Base-by-base conservation (phyloP, 108 stramenopile species). In the Ochromonas danica region DNA sequence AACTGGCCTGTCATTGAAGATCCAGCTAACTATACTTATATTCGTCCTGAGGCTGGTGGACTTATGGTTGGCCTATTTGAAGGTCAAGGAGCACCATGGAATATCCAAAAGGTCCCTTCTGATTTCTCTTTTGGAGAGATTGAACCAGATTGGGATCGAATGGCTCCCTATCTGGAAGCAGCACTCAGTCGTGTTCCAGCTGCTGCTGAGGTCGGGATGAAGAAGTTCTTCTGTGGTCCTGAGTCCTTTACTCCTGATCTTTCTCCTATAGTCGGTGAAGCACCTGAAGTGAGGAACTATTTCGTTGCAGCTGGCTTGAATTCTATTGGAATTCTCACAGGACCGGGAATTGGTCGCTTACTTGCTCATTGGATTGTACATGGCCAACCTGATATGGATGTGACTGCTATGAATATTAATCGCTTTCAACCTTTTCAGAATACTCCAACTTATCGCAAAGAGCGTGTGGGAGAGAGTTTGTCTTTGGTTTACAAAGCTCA, bases 1-100 rank as follows among this genome's bases (percentile, higher is more conserved):
- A 71, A 77, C 0, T 93, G 92, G 92, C 92, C 92, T 2, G 91
- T 93, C 1, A 72, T 93, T 1, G 92, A 93, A 81, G 92, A 93
- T 79, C 85, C 89, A 1, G 77, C 80, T 0, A 77, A 71, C 1
- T 90, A 87, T 75, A 82, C 89, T 1, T 93, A 93, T 81, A 82
- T 93, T 41, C 84, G 92, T 51, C 92, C 92, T 10, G 92, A 93
- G 78, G 92, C 90, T 28, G 81, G 77, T 31, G 92, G 92, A 0
- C 63, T 93, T 42, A 84, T 93, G 91, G 80, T 93, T 0, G 92
- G 92, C 0, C 84, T 93, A 28, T 93, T 93, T 83, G 92, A 93
- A 78, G 36, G 61, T 71, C 61, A 85, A 28, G 91, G 89, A 0
- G 89, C 88, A 6, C 27, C 88, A 1, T 93, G 92, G 92, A 90